Evolutionary conservation across 108 stramenopile species (phyloP).

Genomic region (Skeletonema tropicum): DNA sequence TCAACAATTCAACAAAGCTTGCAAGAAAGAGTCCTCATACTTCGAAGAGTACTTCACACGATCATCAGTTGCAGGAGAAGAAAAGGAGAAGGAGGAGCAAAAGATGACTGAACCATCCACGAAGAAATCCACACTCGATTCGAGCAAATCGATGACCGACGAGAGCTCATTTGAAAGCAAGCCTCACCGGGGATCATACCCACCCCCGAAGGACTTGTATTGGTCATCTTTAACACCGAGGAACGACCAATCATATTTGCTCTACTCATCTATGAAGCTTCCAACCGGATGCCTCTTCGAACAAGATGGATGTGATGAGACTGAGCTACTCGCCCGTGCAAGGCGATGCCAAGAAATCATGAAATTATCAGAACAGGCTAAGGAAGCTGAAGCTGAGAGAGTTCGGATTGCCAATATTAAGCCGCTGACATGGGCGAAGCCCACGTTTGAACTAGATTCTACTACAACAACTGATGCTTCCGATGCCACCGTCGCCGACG

Average conservation of each 20-base stretch:
- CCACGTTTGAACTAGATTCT: background rate
- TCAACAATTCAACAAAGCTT: too few relatives aligned
- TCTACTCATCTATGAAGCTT: background rate
- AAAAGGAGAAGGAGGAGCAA: too few relatives aligned
- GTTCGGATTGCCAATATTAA: background rate
- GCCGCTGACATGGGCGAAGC: background rate
- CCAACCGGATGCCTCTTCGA: background rate
- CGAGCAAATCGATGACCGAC: background rate
- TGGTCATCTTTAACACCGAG: background rate
- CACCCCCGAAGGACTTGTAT: background rate
- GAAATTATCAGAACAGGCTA: background rate
- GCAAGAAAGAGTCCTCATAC: too few relatives aligned
- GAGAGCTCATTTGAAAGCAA: background rate
- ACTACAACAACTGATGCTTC: background rate
- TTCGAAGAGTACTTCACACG: too few relatives aligned
- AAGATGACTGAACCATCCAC: background rate
- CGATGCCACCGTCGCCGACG: background rate
- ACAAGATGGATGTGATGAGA: background rate
- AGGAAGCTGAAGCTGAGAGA: background rate
- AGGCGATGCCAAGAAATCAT: background rate
- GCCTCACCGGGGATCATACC: background rate
- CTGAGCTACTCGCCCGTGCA: background rate
- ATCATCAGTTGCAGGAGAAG: too few relatives aligned
- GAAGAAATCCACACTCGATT: background rate
- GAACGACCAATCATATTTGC: background rate